Percentiles rank a stretch among this genome's conserved stretches.
Evolutionary conservation across 1,139 yeast species (phyloP).

Genomic region (Saccharomyces pastorianus): DNA sequence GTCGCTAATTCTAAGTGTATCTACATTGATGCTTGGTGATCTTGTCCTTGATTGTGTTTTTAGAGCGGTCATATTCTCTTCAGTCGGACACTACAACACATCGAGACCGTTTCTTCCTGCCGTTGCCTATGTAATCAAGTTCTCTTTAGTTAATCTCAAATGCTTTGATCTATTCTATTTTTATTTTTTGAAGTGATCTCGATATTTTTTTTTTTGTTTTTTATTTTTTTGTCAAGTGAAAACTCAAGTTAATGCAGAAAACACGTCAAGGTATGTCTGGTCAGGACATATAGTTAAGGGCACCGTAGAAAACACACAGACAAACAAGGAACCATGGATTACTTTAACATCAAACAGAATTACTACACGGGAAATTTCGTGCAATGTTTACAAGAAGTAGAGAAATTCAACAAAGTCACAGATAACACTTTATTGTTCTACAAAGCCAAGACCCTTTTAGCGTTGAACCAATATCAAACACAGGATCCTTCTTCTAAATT

Average conservation of each 20-base stretch:
- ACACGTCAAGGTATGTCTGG: background rate
- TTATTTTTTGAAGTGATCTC: background rate
- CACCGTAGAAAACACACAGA: background rate
- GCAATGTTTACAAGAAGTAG: conserved; percentile 22
- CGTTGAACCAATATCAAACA: conserved; percentile 15
- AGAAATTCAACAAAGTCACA: conserved; percentile 13
- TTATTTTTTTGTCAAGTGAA: background rate
- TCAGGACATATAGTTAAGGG: background rate
- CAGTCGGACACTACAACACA: too few species aligned
- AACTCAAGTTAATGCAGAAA: background rate
- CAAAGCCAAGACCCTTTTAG: conserved; percentile 22
- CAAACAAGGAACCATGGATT: conserved; percentile 19
- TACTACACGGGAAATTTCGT: conserved; percentile 29
- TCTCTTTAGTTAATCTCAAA: background rate
- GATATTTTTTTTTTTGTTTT: background rate
- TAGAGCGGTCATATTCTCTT: too few species aligned
- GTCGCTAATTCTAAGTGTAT: too few species aligned
- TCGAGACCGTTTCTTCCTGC: too few species aligned
- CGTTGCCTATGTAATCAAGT: too few species aligned
- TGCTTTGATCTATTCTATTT: background rate
- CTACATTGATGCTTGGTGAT: too few species aligned
- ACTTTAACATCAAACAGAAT: conserved; percentile 28
- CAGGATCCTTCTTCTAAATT: conserved; percentile 10
- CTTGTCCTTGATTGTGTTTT: too few species aligned
- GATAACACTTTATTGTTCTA: conserved; percentile 27